These are phyloP conservation scores for Paralagenidium karlingii DNA, from an alignment of 352 stramenopile genomes.

Conservation along the genomic window DNA sequence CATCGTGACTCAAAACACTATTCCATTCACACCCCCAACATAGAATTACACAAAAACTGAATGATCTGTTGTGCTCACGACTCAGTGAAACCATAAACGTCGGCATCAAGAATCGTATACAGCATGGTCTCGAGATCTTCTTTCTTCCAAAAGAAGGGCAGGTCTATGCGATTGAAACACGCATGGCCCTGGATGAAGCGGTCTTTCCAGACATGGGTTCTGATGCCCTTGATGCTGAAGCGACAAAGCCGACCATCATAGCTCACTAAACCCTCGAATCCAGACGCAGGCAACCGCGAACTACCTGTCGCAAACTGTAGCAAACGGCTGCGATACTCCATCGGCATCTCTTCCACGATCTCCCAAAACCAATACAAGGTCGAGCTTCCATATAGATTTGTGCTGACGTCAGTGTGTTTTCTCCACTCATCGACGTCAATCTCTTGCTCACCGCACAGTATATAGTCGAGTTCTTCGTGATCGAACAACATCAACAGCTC, in stretches of 20 bases:
- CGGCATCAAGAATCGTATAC: conserved; percentile 11
- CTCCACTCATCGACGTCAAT: conserved; percentile 94
- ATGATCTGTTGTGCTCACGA: no score
- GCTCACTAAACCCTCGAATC: conserved; percentile 59
- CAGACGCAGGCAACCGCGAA: conserved; percentile 55
- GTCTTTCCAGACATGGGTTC: no score
- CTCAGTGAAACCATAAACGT: conserved; percentile 12
- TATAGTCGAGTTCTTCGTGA: conserved; percentile 92
- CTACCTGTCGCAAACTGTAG: conserved; percentile 75
- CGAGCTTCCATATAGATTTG: conserved; percentile 18
- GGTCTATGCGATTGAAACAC: conserved; percentile 3
- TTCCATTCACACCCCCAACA: no score
- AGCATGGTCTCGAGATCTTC: conserved; percentile 25
- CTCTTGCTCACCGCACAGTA: conserved; percentile 90
- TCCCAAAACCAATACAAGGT: conserved; percentile 38
- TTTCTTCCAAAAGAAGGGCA: conserved; percentile 67
- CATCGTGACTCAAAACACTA: no score
- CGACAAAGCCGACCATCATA: conserved; percentile 65
- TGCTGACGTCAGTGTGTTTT: conserved; percentile 44
- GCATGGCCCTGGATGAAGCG: background rate
- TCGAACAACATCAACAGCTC: conserved; percentile 93
- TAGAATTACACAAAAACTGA: no score
- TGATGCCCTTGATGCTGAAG: conserved; percentile 65
- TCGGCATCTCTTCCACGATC: conserved; percentile 53
- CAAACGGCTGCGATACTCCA: conserved; percentile 57